Percentiles rank a stretch among this genome's conserved stretches.
phyloP scores from a whole-genome alignment of 1,284 basidiomycete species.

The Cronartium ribicola region DNA sequence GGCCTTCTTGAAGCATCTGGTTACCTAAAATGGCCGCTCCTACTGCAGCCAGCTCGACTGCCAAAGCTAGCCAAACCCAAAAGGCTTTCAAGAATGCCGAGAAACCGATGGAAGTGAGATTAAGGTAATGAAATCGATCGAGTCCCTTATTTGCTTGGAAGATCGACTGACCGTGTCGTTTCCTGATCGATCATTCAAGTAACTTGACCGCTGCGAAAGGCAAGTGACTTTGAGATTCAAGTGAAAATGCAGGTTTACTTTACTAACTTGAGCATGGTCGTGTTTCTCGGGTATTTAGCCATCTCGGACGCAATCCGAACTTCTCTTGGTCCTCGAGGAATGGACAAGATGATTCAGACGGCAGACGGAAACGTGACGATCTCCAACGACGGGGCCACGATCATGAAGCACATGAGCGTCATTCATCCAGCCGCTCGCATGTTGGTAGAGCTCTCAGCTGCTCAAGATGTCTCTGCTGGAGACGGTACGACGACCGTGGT shows the following conservation, averaged over 20 bases:
- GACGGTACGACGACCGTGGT: constrained; percentile 99
- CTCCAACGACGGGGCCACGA: constrained; percentile 98
- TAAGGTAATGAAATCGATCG: constrained; percentile 44
- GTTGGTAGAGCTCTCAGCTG: constrained; percentile 95
- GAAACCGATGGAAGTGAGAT: constrained; percentile 52
- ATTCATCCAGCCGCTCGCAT: constrained; percentile 97
- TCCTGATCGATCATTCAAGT: constrained; percentile 1
- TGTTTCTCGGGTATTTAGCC: constrained; percentile 57
- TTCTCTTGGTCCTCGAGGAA: constrained; percentile 92
- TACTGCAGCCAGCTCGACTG: constrained; percentile 4
- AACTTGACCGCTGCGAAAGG: constrained; percentile 41
- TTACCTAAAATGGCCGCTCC: background rate
- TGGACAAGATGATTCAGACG: constrained; percentile 99
- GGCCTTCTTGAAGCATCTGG: too few species aligned
- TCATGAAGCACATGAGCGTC: constrained; percentile 94
- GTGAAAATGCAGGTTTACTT: constrained; percentile 1
- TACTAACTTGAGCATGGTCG: constrained; percentile 22
- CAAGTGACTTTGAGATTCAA: constrained; percentile 42
- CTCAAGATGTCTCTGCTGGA: constrained; percentile 97
- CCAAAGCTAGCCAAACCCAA: constrained; percentile 29
- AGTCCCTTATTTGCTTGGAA: constrained; percentile 17
- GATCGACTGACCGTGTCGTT: background rate
- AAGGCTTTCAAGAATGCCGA: constrained; percentile 52
- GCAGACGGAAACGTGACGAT: constrained; percentile 93
- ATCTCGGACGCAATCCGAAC: constrained; percentile 97